phyloP scores from a whole-genome alignment of 2,329 filamentous ascomycete species.

The Cercospora brassicicola region DNA sequence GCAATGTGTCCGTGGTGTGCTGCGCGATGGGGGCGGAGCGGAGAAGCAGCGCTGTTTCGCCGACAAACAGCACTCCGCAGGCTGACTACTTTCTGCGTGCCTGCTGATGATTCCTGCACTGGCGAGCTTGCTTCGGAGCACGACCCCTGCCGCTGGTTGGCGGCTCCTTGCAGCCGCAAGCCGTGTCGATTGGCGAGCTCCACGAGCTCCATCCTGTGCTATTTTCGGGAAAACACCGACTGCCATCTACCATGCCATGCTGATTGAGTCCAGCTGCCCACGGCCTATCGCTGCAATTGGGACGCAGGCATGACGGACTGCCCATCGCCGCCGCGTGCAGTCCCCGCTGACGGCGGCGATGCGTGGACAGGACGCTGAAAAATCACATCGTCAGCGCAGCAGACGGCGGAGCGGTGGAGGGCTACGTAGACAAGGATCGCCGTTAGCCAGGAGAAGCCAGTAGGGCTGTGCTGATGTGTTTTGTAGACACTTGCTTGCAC shows the following conservation, averaged over 20 bases:
- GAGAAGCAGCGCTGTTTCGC: neutral
- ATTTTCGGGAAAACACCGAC: neutral
- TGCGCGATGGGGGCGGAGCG: neutral
- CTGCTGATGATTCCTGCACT: neutral
- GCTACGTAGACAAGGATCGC: neutral
- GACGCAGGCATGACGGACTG: neutral
- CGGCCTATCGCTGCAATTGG: neutral
- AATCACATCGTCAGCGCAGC: neutral
- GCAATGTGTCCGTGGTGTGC: neutral
- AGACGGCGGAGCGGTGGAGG: neutral
- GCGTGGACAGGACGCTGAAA: neutral
- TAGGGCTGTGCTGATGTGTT: neutral
- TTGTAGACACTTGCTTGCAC: neutral
- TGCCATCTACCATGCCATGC: neutral
- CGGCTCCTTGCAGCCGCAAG: neutral
- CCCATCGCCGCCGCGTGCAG: neutral
- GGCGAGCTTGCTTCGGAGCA: neutral
- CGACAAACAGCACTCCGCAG: neutral
- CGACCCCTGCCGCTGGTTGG: neutral
- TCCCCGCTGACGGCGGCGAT: neutral
- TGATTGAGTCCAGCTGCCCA: neutral
- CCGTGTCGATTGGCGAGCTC: neutral
- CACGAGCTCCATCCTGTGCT: neutral
- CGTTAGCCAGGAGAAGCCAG: neutral
- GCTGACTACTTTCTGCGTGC: neutral